phyloP scores from a whole-genome alignment of 345 rosid species.

The Cardamine resedifolia region DNA sequence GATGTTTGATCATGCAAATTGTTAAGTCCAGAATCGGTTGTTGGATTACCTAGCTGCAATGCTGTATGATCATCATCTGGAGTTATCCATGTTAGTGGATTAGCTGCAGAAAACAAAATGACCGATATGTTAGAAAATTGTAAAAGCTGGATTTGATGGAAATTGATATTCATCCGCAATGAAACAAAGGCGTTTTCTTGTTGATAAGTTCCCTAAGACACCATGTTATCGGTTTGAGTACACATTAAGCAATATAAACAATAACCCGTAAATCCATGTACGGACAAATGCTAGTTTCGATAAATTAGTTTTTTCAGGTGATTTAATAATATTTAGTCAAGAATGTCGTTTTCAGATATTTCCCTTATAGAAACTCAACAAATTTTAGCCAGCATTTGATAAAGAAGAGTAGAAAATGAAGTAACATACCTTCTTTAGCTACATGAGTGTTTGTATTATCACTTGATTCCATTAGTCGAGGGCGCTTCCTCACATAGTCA shows the following conservation, averaged over 20 bases:
- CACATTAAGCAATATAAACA: background rate
- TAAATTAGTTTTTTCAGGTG: background rate
- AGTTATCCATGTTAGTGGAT: constrained; percentile 47
- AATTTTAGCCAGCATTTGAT: background rate
- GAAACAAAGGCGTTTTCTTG: background rate
- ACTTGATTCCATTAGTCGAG: constrained; percentile 32
- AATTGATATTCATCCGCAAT: background rate
- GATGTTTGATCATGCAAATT: constrained; percentile 2
- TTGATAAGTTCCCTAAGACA: background rate
- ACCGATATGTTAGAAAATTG: constrained; percentile 3
- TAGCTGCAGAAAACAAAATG: constrained; percentile 39
- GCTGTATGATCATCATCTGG: constrained; percentile 41
- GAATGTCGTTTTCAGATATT: background rate
- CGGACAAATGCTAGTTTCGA: background rate
- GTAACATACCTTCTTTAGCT: constrained; percentile 48
- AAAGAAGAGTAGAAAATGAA: background rate
- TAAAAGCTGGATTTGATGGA: background rate
- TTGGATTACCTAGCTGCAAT: constrained; percentile 40
- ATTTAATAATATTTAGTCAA: background rate
- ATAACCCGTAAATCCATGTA: background rate
- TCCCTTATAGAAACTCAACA: background rate
- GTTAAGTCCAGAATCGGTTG: background rate
- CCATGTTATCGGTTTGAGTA: background rate
- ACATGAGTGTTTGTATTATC: constrained; percentile 40
- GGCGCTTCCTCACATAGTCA: constrained; percentile 66